phyloP scores from a whole-genome alignment of 2,329 filamentous ascomycete species.

The Phyllosticta paracitricarpa region DNA sequence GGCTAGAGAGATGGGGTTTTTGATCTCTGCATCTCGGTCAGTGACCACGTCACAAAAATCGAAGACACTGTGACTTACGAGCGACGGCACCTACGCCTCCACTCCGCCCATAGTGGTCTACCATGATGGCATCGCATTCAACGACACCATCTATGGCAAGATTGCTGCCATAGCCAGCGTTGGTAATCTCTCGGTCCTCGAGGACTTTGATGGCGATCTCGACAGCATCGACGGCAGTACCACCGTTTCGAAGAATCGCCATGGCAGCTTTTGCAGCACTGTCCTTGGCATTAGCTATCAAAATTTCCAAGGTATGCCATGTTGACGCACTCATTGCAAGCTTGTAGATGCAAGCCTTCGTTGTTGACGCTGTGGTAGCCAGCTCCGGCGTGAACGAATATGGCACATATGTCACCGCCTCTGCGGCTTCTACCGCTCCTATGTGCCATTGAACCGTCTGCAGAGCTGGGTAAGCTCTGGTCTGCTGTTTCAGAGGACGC shows the following conservation, averaged over 20 bases:
- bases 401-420: constrained; percentile 42
- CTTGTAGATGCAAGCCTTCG: constrained; percentile 71
- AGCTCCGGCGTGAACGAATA: constrained; percentile 92
- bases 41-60: not conserved
- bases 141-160: constrained; percentile 81
- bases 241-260: constrained; percentile 67
- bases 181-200: constrained; percentile 92
- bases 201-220: constrained; percentile 80
- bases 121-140: constrained; percentile 88
- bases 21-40: constrained; percentile 55
- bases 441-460: not conserved
- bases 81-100: constrained; percentile 87
- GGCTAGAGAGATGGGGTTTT: constrained; percentile 83
- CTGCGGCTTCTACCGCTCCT: not conserved
- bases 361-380: constrained; percentile 87
- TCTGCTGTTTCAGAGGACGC: not conserved
- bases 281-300: constrained; percentile 11
- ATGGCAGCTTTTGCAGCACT: constrained; percentile 81
- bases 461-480: not conserved
- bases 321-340: constrained; percentile 70
- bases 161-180: constrained; percentile 93
- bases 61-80: constrained; percentile 48
- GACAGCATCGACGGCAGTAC: constrained; percentile 74
- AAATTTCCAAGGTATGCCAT: not conserved
- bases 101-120: constrained; percentile 83